Percentiles rank a stretch among this genome's conserved stretches.
Conservation (phyloP, 768 basidiomycete genomes). For the Trametes cingulata region DNA sequence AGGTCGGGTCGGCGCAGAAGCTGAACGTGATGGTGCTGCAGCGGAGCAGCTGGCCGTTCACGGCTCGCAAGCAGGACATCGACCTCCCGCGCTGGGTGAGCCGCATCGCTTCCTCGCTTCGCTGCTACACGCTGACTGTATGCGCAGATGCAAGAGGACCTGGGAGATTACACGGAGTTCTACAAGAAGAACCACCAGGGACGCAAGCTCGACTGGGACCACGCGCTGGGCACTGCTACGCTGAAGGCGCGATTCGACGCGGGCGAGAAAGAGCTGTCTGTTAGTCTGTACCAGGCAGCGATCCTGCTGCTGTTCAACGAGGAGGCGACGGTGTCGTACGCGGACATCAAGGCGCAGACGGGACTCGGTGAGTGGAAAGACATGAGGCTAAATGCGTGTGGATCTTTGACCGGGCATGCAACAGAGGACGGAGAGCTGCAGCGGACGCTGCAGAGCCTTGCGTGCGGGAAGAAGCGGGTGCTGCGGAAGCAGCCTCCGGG, state of each 20-base stretch:
- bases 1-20: constrained; percentile 40
- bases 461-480: constrained; percentile 88
- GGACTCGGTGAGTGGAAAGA: constrained; percentile 60
- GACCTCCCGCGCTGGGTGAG: constrained; percentile 56
- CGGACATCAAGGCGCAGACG: constrained; percentile 66
- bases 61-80: constrained; percentile 48
- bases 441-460: constrained; percentile 89
- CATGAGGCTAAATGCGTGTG: too few relatives aligned
- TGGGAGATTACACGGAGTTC: constrained; percentile 62
- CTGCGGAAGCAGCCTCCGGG: constrained; percentile 78
- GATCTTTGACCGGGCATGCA: neutral
- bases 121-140: neutral
- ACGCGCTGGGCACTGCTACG: constrained; percentile 81
- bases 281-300: constrained; percentile 90
- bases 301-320: constrained; percentile 87
- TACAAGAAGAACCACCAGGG: constrained; percentile 81
- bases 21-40: constrained; percentile 83
- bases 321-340: constrained; percentile 54
- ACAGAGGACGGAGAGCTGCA: constrained; percentile 71
- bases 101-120: neutral
- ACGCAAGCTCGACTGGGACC: constrained; percentile 81
- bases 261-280: constrained; percentile 81
- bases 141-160: constrained; percentile 69
- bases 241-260: constrained; percentile 67
- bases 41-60: constrained; percentile 86